Evolutionary conservation across 139 green algal genomes (phyloP).

Genomic region (Micractinium conductrix): DNA sequence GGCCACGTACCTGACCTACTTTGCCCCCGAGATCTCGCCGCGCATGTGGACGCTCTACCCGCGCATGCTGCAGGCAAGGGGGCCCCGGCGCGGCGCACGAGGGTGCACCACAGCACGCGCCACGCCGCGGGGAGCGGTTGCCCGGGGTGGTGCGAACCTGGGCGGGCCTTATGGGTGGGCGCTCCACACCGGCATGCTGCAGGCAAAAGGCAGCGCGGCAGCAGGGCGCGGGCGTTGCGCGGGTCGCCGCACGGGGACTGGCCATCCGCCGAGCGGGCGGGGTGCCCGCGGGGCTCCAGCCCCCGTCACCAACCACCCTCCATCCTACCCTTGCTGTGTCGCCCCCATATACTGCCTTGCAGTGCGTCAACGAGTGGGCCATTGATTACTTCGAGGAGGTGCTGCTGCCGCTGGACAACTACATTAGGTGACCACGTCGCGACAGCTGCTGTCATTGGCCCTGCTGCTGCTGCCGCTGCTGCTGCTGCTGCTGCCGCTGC

Average conservation of each 20-base stretch:
- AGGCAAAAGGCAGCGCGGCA: too few species aligned
- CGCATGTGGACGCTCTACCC: constrained; percentile 94
- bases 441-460: too few species aligned
- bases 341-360: background rate
- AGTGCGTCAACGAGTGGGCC: constrained; percentile 80
- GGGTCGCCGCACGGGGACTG: too few species aligned
- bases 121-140: too few species aligned
- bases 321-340: background rate
- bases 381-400: constrained; percentile 91
- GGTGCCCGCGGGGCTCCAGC: too few species aligned
- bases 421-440: constrained; percentile 63
- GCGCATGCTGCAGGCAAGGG: constrained; percentile 62
- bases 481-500: background rate
- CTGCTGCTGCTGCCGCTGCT: too few species aligned
- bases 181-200: too few species aligned
- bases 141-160: too few species aligned
- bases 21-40: constrained; percentile 70
- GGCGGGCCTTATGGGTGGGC: too few species aligned
- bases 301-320: background rate
- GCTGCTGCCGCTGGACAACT: constrained; percentile 93
- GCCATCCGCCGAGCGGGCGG: too few species aligned
- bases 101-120: too few species aligned
- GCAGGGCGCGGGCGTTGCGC: too few species aligned
- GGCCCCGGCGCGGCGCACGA: background rate
- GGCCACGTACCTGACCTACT: constrained; percentile 93